phyloP scores from a whole-genome alignment of 1,284 basidiomycete genomes.

The Caloboletus inedulis region DNA sequence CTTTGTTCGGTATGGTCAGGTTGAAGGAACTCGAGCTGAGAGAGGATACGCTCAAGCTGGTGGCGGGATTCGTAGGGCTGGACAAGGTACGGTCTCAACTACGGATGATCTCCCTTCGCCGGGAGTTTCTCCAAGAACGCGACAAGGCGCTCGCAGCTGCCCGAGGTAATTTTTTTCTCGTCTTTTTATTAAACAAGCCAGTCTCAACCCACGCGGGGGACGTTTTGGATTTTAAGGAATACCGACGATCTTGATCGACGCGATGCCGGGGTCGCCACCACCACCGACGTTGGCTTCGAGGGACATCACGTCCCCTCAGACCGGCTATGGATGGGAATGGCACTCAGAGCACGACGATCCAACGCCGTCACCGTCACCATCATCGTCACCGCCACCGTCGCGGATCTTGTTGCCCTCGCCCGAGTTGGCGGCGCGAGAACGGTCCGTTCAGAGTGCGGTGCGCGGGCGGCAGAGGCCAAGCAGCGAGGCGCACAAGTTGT shows the following conservation, averaged over 20 bases:
- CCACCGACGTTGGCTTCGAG: slow-evolving; percentile 35
- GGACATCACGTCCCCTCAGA: slow-evolving; percentile 52
- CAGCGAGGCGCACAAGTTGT: slow-evolving; percentile 52
- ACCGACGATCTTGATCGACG: slow-evolving; percentile 65
- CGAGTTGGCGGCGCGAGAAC: slow-evolving; percentile 35
- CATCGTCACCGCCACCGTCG: not conserved
- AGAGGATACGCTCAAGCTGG: slow-evolving; percentile 73
- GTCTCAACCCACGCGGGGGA: not conserved
- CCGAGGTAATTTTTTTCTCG: slow-evolving; percentile 36
- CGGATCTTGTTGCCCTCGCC: slow-evolving; percentile 11
- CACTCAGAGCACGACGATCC: slow-evolving; percentile 40
- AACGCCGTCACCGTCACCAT: not conserved
- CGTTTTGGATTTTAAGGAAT: slow-evolving; percentile 39
- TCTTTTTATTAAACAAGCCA: not conserved
- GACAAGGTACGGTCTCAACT: slow-evolving; percentile 81
- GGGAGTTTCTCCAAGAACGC: slow-evolving; percentile 56
- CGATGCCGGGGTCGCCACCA: slow-evolving; percentile 43
- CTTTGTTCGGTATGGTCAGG: slow-evolving; percentile 39
- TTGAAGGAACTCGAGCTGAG: slow-evolving; percentile 78
- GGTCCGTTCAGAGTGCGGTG: slow-evolving; percentile 45
- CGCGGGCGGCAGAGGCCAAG: slow-evolving; percentile 40
- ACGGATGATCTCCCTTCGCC: slow-evolving; percentile 70
- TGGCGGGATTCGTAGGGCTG: slow-evolving; percentile 79
- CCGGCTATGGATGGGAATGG: slow-evolving; percentile 32
- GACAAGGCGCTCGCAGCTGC: slow-evolving; percentile 31